A percentile compares a stretch with the other conserved stretches of the same genome.
phyloP scores from a whole-genome alignment of 2,329 filamentous ascomycete species.

The Teratosphaeriaceae sp. region DNA sequence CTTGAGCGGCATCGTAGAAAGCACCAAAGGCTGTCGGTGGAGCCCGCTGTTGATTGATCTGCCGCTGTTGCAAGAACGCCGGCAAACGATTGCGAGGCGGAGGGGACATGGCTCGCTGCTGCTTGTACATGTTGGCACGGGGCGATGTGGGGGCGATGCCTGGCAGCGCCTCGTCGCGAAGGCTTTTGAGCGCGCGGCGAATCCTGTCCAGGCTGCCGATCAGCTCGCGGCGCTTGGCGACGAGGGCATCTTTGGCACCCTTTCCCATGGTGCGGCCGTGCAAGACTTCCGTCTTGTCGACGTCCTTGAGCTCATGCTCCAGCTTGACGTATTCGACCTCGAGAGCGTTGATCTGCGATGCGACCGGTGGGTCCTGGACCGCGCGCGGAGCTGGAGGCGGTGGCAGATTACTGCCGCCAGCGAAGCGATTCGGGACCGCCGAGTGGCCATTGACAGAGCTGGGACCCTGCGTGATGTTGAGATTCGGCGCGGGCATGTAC shows the following conservation, averaged over 20 bases:
- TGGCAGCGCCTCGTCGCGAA: constrained; percentile 21
- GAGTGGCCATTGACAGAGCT: constrained; percentile 6
- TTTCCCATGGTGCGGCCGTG: constrained; percentile 27
- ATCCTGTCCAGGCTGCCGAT: constrained; percentile 28
- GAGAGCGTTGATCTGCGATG: constrained; percentile 28
- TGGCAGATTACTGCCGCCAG: background rate
- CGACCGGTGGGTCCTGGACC: constrained; percentile 19
- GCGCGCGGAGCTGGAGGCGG: background rate
- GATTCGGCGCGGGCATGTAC: constrained; percentile 31
- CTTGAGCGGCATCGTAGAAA: constrained; percentile 4
- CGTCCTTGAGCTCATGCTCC: constrained; percentile 29
- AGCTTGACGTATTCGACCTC: constrained; percentile 32
- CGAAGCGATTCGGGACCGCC: constrained; percentile 2
- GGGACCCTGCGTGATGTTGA: constrained; percentile 21
- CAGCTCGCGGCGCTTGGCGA: constrained; percentile 28
- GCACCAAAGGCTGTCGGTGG: constrained; percentile 9
- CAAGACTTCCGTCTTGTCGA: constrained; percentile 33
- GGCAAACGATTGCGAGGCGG: constrained; percentile 17
- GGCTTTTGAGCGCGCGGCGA: constrained; percentile 28
- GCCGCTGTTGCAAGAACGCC: constrained; percentile 17
- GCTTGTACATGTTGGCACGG: constrained; percentile 11
- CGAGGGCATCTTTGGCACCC: constrained; percentile 25
- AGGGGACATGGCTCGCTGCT: constrained; percentile 19
- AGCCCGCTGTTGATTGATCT: constrained; percentile 4
- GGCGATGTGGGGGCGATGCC: constrained; percentile 14